Evolutionary conservation across 768 basidiomycete genomes (phyloP).

Genomic region (Plicaturopsis crispa): DNA sequence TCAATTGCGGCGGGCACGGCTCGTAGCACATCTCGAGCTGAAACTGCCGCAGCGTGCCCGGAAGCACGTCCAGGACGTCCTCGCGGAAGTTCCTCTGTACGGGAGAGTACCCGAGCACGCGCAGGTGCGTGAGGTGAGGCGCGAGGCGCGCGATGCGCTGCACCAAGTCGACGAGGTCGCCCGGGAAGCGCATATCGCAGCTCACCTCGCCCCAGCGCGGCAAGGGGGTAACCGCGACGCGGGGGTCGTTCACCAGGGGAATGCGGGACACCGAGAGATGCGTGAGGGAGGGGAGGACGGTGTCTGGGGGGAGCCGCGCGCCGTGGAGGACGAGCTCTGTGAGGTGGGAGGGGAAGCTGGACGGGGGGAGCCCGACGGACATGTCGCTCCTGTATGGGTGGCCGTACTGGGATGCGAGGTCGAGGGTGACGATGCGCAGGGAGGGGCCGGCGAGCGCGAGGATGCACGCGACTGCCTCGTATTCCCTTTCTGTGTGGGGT

Average conservation of each 20-base stretch:
- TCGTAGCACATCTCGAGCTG: no score
- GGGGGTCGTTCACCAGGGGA: slow-evolving; percentile 1
- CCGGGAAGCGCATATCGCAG: background rate
- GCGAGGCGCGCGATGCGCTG: no score
- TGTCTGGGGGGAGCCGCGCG: slow-evolving; percentile 2
- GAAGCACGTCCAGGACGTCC: no score
- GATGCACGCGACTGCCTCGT: slow-evolving; percentile 4
- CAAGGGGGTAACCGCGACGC: slow-evolving; percentile 5
- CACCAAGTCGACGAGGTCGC: background rate
- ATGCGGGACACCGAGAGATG: no score
- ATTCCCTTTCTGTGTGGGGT: slow-evolving; percentile 5
- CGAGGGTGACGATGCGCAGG: slow-evolving; percentile 3
- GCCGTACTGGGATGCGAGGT: background rate
- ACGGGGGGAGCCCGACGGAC: slow-evolving; percentile 2
- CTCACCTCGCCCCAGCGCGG: slow-evolving; percentile 6
- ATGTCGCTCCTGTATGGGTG: slow-evolving; percentile 1
- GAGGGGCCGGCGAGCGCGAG: slow-evolving; percentile 1
- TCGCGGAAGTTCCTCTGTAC: no score
- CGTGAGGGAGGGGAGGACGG: no score
- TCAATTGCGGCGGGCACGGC: no score
- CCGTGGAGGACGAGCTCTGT: slow-evolving; percentile 6
- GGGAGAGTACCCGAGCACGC: no score
- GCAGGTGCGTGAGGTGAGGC: no score
- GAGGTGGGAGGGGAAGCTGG: background rate
- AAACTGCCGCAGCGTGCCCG: no score